A percentile compares a stretch with the other conserved stretches of the same genome.
Conservation (phyloP, 805 yeast species). For the Zygoascus tannicola region DNA sequence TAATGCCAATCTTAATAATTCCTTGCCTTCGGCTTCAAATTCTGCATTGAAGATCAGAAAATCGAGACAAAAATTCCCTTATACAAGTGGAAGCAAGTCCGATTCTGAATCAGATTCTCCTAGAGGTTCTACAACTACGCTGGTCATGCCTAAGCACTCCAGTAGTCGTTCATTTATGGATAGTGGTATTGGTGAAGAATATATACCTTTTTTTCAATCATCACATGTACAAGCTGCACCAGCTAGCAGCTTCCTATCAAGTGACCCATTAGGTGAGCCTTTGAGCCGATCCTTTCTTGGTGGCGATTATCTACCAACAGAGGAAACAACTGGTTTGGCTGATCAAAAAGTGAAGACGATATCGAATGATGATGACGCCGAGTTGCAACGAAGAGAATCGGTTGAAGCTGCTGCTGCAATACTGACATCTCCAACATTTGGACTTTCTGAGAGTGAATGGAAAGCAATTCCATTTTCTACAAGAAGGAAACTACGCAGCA, state of each 20-base stretch:
- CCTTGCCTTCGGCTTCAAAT: no score
- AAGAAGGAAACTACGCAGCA: constrained; percentile 15
- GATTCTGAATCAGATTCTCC: background rate
- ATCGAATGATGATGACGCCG: no score
- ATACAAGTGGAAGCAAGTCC: background rate
- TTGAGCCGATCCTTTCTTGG: background rate
- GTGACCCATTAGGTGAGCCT: background rate
- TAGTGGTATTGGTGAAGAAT: constrained; percentile 3
- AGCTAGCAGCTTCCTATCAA: background rate
- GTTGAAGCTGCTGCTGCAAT: constrained; percentile 1
- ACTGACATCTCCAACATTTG: constrained; percentile 14
- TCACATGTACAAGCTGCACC: background rate
- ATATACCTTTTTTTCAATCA: background rate
- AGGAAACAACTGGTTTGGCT: background rate
- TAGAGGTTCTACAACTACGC: background rate
- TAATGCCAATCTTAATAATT: no score
- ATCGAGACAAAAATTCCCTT: background rate
- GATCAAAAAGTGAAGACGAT: no score
- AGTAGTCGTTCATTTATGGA: background rate
- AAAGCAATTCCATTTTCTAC: constrained; percentile 17
- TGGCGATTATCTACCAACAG: constrained; percentile 2
- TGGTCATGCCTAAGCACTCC: background rate
- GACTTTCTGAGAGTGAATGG: constrained; percentile 19
- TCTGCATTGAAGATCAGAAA: background rate
- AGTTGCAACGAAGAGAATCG: background rate